A percentile compares a stretch with the other conserved stretches of the same genome.
Evolutionary conservation across 495 filamentous ascomycete genomes (phyloP).

Genomic region (Xylaria acuta): DNA sequence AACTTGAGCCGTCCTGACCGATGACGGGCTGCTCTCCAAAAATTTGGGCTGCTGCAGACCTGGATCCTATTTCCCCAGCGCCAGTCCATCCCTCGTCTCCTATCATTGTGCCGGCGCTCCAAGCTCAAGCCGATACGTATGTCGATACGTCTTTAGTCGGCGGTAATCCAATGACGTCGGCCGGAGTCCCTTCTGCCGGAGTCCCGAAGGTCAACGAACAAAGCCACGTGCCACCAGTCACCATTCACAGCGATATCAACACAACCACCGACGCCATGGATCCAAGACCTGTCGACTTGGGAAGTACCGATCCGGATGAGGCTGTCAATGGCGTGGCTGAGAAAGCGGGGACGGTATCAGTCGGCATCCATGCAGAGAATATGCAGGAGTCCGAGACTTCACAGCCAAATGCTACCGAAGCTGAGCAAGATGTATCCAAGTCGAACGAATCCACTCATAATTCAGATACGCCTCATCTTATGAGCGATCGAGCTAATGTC

Average conservation of each 20-base stretch:
- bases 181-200: not conserved
- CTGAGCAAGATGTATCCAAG: constrained; percentile 51
- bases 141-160: constrained; percentile 23
- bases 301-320: constrained; percentile 30
- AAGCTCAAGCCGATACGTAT: constrained; percentile 43
- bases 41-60: constrained; percentile 46
- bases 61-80: constrained; percentile 43
- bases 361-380: constrained; percentile 26
- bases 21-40: constrained; percentile 47
- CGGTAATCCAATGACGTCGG: not conserved
- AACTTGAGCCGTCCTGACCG: not conserved
- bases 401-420: constrained; percentile 40
- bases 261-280: not conserved
- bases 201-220: not conserved
- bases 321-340: constrained; percentile 24
- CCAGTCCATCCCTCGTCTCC: constrained; percentile 42
- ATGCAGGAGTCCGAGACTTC: constrained; percentile 30
- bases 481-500: constrained; percentile 39
- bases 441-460: constrained; percentile 47
- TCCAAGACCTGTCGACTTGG: not conserved
- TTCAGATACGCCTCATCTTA: constrained; percentile 42
- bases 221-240: not conserved
- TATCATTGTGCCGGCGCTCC: constrained; percentile 46
- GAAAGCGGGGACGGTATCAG: constrained; percentile 26
- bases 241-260: not conserved